Conservation (phyloP, 495 filamentous ascomycete genomes). For the Zalerion maritima region DNA sequence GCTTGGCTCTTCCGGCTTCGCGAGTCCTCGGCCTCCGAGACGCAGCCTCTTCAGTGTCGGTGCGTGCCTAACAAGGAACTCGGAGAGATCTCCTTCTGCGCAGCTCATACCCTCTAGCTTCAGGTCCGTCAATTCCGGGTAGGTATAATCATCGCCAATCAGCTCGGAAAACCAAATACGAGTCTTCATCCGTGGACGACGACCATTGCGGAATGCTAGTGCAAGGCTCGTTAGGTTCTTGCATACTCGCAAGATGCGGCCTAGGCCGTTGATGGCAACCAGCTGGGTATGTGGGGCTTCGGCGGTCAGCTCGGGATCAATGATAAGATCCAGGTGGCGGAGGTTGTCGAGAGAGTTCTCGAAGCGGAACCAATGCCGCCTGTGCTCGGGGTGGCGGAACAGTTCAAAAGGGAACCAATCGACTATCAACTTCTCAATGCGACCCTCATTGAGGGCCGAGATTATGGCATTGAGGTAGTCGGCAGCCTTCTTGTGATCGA, state of each 20-base stretch:
- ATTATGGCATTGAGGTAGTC: slow-evolving; percentile 30
- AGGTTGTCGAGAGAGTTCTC: slow-evolving; percentile 26
- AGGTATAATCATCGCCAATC: slow-evolving; percentile 24
- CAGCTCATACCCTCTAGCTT: slow-evolving; percentile 29
- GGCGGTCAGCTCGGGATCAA: slow-evolving; percentile 22
- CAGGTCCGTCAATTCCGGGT: slow-evolving; percentile 23
- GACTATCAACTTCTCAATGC: slow-evolving; percentile 24
- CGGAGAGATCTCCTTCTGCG: slow-evolving; percentile 28
- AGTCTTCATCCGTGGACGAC: slow-evolving; percentile 24
- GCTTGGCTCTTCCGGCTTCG: slow-evolving; percentile 22
- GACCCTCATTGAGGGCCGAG: slow-evolving; percentile 24
- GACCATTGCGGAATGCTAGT: slow-evolving; percentile 30
- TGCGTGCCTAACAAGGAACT: slow-evolving; percentile 26
- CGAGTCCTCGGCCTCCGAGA: slow-evolving; percentile 29
- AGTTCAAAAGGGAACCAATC: slow-evolving; percentile 32
- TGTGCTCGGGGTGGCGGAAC: slow-evolving; percentile 22
- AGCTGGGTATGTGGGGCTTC: slow-evolving; percentile 20
- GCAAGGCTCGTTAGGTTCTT: slow-evolving; percentile 21
- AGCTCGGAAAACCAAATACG: slow-evolving; percentile 24
- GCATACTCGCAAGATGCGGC: slow-evolving; percentile 26
- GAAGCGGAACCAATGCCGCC: slow-evolving; percentile 28
- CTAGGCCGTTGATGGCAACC: slow-evolving; percentile 28
- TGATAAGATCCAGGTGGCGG: slow-evolving; percentile 20
- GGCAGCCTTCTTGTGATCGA: slow-evolving; percentile 24
- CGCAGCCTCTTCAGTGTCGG: slow-evolving; percentile 25